phyloP scores from a whole-genome alignment of 441 rosid species.

The Lepidium campestre region DNA sequence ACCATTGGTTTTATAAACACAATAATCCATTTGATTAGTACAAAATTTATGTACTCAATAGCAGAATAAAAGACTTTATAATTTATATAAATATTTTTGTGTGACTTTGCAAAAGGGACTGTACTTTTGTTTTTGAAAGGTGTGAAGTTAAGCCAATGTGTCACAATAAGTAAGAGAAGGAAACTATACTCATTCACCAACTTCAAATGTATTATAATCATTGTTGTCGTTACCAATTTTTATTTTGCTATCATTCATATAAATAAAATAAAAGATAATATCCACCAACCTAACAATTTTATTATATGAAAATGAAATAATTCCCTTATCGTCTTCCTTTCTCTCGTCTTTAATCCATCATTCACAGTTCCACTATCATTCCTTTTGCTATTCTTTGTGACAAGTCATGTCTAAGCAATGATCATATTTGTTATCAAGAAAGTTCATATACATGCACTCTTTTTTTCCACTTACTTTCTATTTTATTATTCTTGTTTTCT shows the following conservation, averaged over 20 bases:
- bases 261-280: background rate
- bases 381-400: slow-evolving; percentile 25
- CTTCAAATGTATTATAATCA: slow-evolving; percentile 17
- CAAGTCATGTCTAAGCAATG: slow-evolving; percentile 25
- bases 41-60: background rate
- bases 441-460: slow-evolving; percentile 19
- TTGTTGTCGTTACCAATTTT: slow-evolving; percentile 15
- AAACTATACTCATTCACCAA: slow-evolving; percentile 25
- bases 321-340: slow-evolving; percentile 20
- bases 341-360: slow-evolving; percentile 21
- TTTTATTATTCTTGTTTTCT: background rate
- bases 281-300: slow-evolving; percentile 23
- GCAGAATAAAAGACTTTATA: background rate
- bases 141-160: slow-evolving; percentile 10
- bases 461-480: slow-evolving; percentile 18
- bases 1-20: too few species aligned
- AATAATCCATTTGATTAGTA: too few species aligned
- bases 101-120: slow-evolving; percentile 18
- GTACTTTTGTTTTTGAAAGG: slow-evolving; percentile 8
- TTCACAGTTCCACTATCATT: slow-evolving; percentile 30
- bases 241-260: background rate
- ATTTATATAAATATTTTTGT: background rate
- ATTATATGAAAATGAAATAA: background rate
- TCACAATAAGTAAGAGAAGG: slow-evolving; percentile 16
- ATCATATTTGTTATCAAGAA: slow-evolving; percentile 23